phyloP scores from a whole-genome alignment of 805 yeast genomes.

The Candida alai region DNA sequence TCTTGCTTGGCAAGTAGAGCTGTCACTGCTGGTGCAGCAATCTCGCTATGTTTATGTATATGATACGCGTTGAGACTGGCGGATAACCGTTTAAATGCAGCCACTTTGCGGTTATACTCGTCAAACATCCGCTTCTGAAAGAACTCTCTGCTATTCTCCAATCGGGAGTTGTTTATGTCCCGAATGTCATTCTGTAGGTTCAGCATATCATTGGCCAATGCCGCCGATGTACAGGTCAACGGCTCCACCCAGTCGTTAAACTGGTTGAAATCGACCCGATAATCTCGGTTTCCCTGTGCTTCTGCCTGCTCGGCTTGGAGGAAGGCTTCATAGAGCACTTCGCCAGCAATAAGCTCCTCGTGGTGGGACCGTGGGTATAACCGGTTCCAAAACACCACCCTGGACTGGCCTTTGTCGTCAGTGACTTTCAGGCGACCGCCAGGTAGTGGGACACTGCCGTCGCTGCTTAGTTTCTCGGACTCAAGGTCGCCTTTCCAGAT shows the following conservation, averaged over 20 bases:
- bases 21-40: conserved; percentile 17
- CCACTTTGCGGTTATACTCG: conserved; percentile 10
- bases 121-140: conserved; percentile 11
- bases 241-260: conserved; percentile 7
- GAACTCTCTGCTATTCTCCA: conserved; percentile 2
- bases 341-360: conserved; percentile 21
- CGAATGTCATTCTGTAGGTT: not conserved
- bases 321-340: conserved; percentile 34
- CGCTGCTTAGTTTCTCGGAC: too few species aligned
- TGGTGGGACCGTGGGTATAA: conserved; percentile 28
- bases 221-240: conserved; percentile 2
- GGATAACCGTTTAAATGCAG: not conserved
- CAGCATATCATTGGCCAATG: not conserved
- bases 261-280: conserved; percentile 1
- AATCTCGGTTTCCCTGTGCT: not conserved
- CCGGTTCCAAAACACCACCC: too few species aligned
- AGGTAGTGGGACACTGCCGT: too few species aligned
- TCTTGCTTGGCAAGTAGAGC: conserved; percentile 1
- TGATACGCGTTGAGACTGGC: conserved; percentile 10
- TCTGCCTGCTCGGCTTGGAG: conserved; percentile 11
- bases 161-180: not conserved
- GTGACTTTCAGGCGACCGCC: too few species aligned
- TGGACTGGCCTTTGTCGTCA: too few species aligned
- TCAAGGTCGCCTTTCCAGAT: too few species aligned
- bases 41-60: conserved; percentile 33